Base-by-base conservation (phyloP, 371 early-diverging fungal genomes). In the Zopfochytrium polystomum region DNA sequence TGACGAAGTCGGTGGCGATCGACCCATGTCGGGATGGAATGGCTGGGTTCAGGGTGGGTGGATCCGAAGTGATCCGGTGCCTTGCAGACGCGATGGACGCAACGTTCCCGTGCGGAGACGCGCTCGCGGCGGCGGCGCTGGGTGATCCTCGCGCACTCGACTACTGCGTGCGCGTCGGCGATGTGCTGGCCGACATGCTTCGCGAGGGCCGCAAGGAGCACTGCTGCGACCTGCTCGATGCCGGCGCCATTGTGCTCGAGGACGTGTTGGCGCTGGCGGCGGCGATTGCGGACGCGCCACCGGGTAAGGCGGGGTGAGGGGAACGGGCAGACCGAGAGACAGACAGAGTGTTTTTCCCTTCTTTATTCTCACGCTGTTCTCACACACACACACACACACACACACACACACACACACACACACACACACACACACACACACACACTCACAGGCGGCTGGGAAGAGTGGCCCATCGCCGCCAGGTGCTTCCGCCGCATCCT, bases 371-470 rank as follows among this genome's bases (percentile, higher is more conserved):
- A n/a, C n/a, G n/a, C n/a, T n/a, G n/a, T n/a, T n/a, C n/a, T n/a
- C n/a, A n/a, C n/a, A n/a, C n/a, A n/a, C n/a, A n/a, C n/a, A n/a
- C n/a, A n/a, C n/a, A n/a, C n/a, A n/a, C n/a, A n/a, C n/a, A n/a
- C n/a, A n/a, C n/a, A n/a, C n/a, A n/a, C n/a, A n/a, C n/a, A n/a
- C n/a, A n/a, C n/a, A n/a, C n/a, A n/a, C n/a, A n/a, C n/a, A n/a
- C n/a, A n/a, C n/a, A n/a, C n/a, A n/a, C n/a, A n/a, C n/a, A n/a
- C n/a, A n/a, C n/a, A n/a, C n/a, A n/a, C n/a, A n/a, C n/a, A n/a
- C n/a, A n/a, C n/a, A n/a, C n/a, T n/a, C n/a, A 6, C 35, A 65
- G 65, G 66, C 25, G 67, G 61, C n/a, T 66, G 67, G 67, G 67
- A 66, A 15, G 67, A 66, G 27, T 66, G 67, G 67, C 60, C 67